Conservation (phyloP, 2,329 filamentous ascomycete genomes). For the Penicillium sp. region DNA sequence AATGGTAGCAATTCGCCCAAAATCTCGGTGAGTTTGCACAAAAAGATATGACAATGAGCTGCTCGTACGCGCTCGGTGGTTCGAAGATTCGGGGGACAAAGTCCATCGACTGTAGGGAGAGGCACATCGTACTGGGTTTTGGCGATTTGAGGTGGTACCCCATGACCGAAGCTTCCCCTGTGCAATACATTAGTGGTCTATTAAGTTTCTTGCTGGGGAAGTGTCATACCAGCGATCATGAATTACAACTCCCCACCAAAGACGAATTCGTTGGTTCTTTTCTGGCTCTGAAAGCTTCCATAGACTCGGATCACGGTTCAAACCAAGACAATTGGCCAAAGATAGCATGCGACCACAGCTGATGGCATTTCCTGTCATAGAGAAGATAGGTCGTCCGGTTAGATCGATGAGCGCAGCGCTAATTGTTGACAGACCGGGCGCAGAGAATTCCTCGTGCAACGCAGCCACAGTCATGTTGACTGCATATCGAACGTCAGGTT, state of each 20-base stretch:
- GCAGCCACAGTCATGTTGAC: conserved; percentile 63
- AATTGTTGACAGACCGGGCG: conserved; percentile 59
- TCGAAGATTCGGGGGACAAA: conserved; percentile 36
- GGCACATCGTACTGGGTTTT: conserved; percentile 57
- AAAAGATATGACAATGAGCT: conserved; percentile 52
- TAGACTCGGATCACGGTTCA: conserved; percentile 54
- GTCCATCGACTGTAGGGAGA: conserved; percentile 47
- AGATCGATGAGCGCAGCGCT: conserved; percentile 59
- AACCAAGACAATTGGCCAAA: conserved; percentile 55
- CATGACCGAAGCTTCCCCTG: conserved; percentile 56
- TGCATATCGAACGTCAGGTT: conserved; percentile 59
- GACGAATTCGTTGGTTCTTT: conserved; percentile 51
- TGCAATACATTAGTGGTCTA: conserved; percentile 17
- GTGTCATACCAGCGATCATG: conserved; percentile 52
- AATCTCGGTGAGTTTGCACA: conserved; percentile 52
- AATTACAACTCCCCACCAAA: conserved; percentile 59
- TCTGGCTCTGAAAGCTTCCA: conserved; percentile 54
- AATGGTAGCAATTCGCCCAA: conserved; percentile 47
- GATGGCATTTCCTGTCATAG: conserved; percentile 58
- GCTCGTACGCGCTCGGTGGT: conserved; percentile 45
- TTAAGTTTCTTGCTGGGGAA: neutral
- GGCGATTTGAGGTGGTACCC: conserved; percentile 53
- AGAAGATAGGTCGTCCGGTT: conserved; percentile 59
- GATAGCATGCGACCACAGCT: conserved; percentile 54
- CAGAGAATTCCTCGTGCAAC: conserved; percentile 59